Percentiles rank a stretch among this genome's conserved stretches.
Conservation (phyloP, 345 rosid genomes). For the Salix dunnii region DNA sequence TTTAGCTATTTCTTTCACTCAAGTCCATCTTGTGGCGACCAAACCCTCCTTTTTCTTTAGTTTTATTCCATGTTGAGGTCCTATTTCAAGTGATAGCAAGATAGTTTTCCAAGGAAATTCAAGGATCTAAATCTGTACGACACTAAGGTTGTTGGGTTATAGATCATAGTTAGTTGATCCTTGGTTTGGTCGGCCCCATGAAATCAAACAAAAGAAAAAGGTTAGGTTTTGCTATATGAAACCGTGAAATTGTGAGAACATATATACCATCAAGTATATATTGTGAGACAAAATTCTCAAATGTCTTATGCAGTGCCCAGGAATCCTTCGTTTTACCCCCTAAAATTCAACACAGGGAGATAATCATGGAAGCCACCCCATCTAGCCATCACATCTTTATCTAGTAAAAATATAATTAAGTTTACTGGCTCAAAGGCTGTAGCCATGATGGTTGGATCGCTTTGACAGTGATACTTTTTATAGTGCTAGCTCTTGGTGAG, state of each 20-base stretch:
- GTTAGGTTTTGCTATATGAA: not conserved
- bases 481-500: not conserved
- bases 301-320: constrained; percentile 7
- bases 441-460: constrained; percentile 8
- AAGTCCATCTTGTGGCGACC: not conserved
- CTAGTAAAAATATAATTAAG: not conserved
- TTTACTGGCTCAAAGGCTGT: constrained; percentile 39
- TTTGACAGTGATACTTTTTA: constrained; percentile 19
- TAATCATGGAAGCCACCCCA: constrained; percentile 17
- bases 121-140: not conserved
- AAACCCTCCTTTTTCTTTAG: not conserved
- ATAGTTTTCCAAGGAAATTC: not conserved
- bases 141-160: constrained; percentile 16
- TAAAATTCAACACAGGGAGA: constrained; percentile 6
- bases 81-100: not conserved
- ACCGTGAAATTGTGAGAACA: not conserved
- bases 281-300: constrained; percentile 10
- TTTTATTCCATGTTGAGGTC: not conserved
- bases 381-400: constrained; percentile 4
- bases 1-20: constrained; percentile 7
- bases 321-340: constrained; percentile 16
- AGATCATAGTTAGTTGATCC: constrained; percentile 47
- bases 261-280: too few relatives aligned
- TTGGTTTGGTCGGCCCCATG: constrained; percentile 27
- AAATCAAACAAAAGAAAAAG: not conserved